Evolutionary conservation across 225 moss, liverwort and hornwort genomes (phyloP), one percentile per base, ranked within the genome.

Genomic region (Bryoerythrophyllum caledonicum): DNA sequence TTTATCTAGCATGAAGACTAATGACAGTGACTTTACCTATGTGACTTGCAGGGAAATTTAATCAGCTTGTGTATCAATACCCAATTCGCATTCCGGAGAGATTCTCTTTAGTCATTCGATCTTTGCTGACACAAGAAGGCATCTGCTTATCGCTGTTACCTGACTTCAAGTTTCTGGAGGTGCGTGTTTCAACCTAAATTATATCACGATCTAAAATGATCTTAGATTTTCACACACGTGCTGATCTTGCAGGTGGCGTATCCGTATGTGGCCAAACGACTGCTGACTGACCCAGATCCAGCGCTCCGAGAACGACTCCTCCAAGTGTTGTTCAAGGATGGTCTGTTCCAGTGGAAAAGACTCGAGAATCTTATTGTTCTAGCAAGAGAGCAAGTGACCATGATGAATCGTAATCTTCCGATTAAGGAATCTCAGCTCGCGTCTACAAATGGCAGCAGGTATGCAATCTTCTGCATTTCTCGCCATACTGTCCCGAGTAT

Each of bases 141-240:
- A 95, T 99, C 56, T 99, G 99, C 67, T 80, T 99, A 71, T 88
- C 91, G 9, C 84, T 99, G 53, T 84, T 89, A 60, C 99, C 95
- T n/a, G 95, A 90, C 77, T 99, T 99, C 88, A 99, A 99, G 87
- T 99, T 99, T 79, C 86, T 99, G 7, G 99, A 99, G 99, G 97
- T 94, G 56, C 24, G 34, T 16, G 58, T 68, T 60, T 28, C 60
- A 60, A 5, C 19, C 19, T 38, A 51, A 35, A 51, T 28, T 20
- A 79, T 35, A 65, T 4, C 8, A 64, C 28, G 70, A 64, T 65
- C 28, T 26, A 65, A 54, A 60, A 53, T 40, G 30, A 27, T 24
- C 21, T 2, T 14, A 38, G 49, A 55, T 35, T 7, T 14, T 52
- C 14, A 58, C 72, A 37, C 35, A 21, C 5, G 23, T 37, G 52